These are phyloP conservation scores for Coffea canephora DNA, from an alignment of 257 asterid genomes.

Conservation along the genomic window DNA sequence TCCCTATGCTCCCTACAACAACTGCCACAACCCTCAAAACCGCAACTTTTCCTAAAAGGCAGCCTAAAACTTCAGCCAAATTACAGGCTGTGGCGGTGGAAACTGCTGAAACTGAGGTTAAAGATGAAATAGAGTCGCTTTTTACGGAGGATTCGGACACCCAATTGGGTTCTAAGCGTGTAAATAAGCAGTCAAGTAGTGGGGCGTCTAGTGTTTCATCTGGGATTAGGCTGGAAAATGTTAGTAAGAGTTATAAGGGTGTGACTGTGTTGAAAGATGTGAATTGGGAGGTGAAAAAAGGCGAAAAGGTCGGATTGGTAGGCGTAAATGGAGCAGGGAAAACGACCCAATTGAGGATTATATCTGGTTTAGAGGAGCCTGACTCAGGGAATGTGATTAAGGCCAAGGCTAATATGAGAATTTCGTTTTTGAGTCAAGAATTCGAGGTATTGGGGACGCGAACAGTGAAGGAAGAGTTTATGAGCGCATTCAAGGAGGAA, in stretches of 20 bases:
- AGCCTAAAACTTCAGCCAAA: constrained; percentile 37
- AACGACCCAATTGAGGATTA: constrained; percentile 90
- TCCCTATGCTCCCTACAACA: constrained; percentile 29
- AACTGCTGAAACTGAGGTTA: constrained; percentile 52
- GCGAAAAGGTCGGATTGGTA: constrained; percentile 89
- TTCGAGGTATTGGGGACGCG: constrained; percentile 75
- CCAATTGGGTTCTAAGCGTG: constrained; percentile 45
- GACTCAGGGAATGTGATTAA: constrained; percentile 89
- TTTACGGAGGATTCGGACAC: constrained; percentile 40
- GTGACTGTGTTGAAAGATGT: constrained; percentile 77
- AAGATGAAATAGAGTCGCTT: constrained; percentile 70
- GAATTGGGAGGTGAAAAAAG: constrained; percentile 93
- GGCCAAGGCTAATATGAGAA: constrained; percentile 77
- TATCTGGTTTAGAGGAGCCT: constrained; percentile 84
- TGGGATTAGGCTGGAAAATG: constrained; percentile 80
- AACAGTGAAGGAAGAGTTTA: constrained; percentile 86
- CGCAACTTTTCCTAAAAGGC: constrained; percentile 32
- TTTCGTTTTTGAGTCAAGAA: constrained; percentile 86
- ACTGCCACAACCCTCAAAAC: constrained; percentile 17
- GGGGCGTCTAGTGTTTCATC: constrained; percentile 90
- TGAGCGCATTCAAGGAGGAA: constrained; percentile 95
- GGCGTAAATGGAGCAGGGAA: constrained; percentile 99
- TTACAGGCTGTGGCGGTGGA: constrained; percentile 64
- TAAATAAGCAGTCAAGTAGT: constrained; percentile 32
- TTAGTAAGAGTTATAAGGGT: constrained; percentile 79